phyloP scores from a whole-genome alignment of 768 basidiomycete genomes.

The Boletus coccyginus region DNA sequence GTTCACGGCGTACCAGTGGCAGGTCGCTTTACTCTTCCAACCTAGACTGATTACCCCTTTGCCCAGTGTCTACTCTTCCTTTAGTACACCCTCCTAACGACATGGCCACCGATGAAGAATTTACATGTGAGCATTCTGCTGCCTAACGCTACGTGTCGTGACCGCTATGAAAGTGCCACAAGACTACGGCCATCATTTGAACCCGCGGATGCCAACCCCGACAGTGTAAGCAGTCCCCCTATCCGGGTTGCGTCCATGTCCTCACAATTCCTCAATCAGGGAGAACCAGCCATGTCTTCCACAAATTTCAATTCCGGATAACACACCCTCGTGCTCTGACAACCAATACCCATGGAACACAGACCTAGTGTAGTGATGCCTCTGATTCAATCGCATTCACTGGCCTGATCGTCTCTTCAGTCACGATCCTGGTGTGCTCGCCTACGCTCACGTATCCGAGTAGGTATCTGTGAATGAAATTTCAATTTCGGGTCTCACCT shows the following conservation, averaged over 20 bases:
- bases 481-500: no score
- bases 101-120: background rate
- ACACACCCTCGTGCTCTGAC: background rate
- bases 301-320: no score
- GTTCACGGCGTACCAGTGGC: background rate
- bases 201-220: background rate
- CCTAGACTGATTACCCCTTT: background rate
- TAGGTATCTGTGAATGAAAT: no score
- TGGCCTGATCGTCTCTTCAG: background rate
- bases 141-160: background rate
- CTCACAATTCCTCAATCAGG: no score
- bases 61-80: background rate
- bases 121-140: background rate
- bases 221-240: background rate
- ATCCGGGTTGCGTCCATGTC: background rate
- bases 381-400: background rate
- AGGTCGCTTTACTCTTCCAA: background rate
- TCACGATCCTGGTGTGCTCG: background rate
- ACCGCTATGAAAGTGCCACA: no score
- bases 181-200: background rate
- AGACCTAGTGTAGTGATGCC: background rate
- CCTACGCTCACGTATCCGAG: no score
- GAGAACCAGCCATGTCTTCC: no score
- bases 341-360: background rate
- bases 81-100: background rate